A percentile compares a stretch with the other conserved stretches of the same genome.
phyloP scores from a whole-genome alignment of 192 early-diverging fungal genomes.

The Coemansia asiatica region DNA sequence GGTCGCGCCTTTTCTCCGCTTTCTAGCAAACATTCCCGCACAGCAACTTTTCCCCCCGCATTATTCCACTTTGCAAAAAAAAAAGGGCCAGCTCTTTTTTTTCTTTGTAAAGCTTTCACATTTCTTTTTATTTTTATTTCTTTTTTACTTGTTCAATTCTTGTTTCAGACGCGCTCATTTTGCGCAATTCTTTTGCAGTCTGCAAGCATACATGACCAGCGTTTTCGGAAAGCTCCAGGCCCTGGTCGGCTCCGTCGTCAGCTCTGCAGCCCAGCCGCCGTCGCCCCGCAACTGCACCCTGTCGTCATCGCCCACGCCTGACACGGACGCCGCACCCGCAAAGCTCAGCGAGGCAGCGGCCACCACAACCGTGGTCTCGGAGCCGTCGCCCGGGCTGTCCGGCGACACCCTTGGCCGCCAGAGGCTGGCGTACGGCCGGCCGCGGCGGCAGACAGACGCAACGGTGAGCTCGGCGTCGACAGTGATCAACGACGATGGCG shows the following conservation, averaged over 20 bases:
- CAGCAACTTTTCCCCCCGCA: neutral
- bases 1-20: neutral
- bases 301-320: neutral
- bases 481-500: constrained; percentile 9
- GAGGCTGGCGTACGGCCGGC: constrained; percentile 1
- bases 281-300: neutral
- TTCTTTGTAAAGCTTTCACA: too few relatives aligned
- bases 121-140: neutral
- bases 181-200: neutral
- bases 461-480: constrained; percentile 20
- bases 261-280: constrained; percentile 8
- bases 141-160: neutral
- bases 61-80: neutral
- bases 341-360: neutral
- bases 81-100: neutral
- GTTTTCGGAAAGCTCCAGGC: constrained; percentile 36
- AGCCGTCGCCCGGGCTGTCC: neutral
- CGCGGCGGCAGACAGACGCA: constrained; percentile 26
- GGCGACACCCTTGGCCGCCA: constrained; percentile 15
- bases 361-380: neutral
- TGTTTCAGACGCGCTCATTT: neutral
- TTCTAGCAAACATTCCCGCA: neutral
- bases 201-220: constrained; percentile 18
- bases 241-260: constrained; percentile 23
- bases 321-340: neutral